These are phyloP conservation scores for Spergularia marina DNA, from an alignment of 148 eudicot genomes.

Conservation along the genomic window DNA sequence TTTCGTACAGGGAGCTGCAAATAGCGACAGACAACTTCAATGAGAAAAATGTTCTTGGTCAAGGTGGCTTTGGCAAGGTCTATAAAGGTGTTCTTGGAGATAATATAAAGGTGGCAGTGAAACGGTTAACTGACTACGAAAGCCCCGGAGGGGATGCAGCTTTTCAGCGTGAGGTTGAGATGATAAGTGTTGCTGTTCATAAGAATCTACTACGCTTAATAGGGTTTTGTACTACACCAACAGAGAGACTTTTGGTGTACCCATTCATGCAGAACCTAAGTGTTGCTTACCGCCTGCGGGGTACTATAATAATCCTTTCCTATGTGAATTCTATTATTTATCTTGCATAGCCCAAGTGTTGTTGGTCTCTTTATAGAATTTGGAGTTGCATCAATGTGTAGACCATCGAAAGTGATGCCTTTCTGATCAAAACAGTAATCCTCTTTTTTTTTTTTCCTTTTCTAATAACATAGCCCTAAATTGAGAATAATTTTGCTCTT, in stretches of 20 bases:
- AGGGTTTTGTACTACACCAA: conserved; percentile 97
- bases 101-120: conserved; percentile 86
- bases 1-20: conserved; percentile 89
- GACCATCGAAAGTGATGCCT: neutral
- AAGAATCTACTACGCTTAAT: conserved; percentile 78
- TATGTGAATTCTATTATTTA: neutral
- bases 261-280: conserved; percentile 96
- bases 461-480: too few species aligned
- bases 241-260: conserved; percentile 94
- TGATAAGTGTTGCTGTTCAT: conserved; percentile 99
- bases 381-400: too few species aligned
- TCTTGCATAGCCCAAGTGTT: neutral
- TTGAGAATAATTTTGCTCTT: too few species aligned
- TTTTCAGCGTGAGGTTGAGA: conserved; percentile 96
- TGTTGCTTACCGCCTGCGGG: conserved; percentile 88
- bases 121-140: conserved; percentile 76
- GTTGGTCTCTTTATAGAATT: too few species aligned
- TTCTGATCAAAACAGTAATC: neutral
- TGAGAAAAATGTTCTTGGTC: conserved; percentile 93
- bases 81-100: conserved; percentile 83
- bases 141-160: conserved; percentile 96
- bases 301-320: conserved; percentile 34
- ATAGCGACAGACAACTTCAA: conserved; percentile 88
- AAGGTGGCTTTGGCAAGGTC: conserved; percentile 97
- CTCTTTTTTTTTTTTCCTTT: too few species aligned